Evolutionary conservation across 257 asterid genomes (phyloP).

Genomic region (Solanum chilense): DNA sequence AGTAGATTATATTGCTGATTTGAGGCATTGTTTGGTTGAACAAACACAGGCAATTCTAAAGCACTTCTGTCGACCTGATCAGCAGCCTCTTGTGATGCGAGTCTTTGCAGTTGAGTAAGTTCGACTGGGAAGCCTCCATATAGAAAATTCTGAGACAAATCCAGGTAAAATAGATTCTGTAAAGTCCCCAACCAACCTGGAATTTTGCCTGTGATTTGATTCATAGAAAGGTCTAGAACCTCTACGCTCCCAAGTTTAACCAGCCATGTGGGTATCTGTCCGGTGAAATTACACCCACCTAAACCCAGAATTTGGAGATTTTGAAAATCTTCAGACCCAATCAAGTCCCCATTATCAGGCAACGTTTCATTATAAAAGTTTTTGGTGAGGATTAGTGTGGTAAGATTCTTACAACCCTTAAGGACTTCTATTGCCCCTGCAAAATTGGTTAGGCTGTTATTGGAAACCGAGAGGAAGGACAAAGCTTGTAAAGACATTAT

Average conservation of each 20-base stretch:
- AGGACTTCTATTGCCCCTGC: conserved; percentile 54
- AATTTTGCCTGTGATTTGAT: conserved; percentile 44
- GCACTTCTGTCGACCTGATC: conserved; percentile 45
- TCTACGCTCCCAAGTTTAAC: conserved; percentile 36
- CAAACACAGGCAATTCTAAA: conserved; percentile 83
- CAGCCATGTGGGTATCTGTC: conserved; percentile 66
- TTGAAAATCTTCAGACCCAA: conserved; percentile 37
- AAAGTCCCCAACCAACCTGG: conserved; percentile 74
- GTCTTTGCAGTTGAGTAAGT: conserved; percentile 37
- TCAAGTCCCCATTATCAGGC: conserved; percentile 33
- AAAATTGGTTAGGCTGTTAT: conserved; percentile 63
- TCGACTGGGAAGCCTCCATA: conserved; percentile 60
- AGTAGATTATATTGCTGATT: conserved; percentile 72
- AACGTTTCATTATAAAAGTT: conserved; percentile 59
- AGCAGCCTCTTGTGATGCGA: conserved; percentile 38
- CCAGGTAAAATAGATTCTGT: conserved; percentile 75
- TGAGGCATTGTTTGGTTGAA: conserved; percentile 73
- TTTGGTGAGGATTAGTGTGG: conserved; percentile 50
- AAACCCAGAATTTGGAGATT: conserved; percentile 56
- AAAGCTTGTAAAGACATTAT: conserved; percentile 49
- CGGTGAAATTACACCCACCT: conserved; percentile 70
- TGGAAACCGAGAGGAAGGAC: conserved; percentile 78
- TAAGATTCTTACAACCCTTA: conserved; percentile 65
- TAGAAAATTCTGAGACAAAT: conserved; percentile 55
- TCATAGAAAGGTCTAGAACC: conserved; percentile 67